A percentile compares a stretch with the other conserved stretches of the same genome.
phyloP scores from a whole-genome alignment of 139 green algal genomes.

The Tetratostichococcus sp. region DNA sequence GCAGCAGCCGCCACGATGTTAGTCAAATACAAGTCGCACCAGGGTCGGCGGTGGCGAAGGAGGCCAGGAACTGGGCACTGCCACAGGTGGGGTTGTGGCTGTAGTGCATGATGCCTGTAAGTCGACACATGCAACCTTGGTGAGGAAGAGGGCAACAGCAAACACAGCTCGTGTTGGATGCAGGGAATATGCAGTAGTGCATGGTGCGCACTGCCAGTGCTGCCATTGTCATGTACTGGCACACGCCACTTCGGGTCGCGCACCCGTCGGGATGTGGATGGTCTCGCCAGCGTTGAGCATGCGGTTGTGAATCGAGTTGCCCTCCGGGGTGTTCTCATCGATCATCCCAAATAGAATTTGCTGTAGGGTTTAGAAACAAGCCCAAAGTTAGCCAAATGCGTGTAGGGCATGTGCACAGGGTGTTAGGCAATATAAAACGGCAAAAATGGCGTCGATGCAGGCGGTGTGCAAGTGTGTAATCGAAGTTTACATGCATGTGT shows the following conservation, averaged over 20 bases:
- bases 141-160: too few species aligned
- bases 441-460: too few species aligned
- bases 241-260: not conserved
- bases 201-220: not conserved
- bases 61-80: conserved; percentile 4
- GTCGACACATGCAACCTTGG: too few species aligned
- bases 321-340: conserved; percentile 1
- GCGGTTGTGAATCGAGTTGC: not conserved
- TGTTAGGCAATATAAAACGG: too few species aligned
- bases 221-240: not conserved
- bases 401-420: too few species aligned
- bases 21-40: not conserved
- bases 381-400: too few species aligned
- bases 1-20: too few species aligned
- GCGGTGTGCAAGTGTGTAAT: too few species aligned
- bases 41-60: conserved; percentile 11
- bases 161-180: too few species aligned
- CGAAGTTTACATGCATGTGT: too few species aligned
- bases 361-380: too few species aligned
- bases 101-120: conserved; percentile 11
- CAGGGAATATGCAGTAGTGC: not conserved
- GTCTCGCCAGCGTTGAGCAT: not conserved
- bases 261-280: conserved; percentile 1
- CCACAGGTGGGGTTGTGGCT: not conserved
- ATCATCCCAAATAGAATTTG: conserved; percentile 12